Base-by-base conservation (phyloP, 2,329 filamentous ascomycete genomes). In the Phialemoniopsis sp. region DNA sequence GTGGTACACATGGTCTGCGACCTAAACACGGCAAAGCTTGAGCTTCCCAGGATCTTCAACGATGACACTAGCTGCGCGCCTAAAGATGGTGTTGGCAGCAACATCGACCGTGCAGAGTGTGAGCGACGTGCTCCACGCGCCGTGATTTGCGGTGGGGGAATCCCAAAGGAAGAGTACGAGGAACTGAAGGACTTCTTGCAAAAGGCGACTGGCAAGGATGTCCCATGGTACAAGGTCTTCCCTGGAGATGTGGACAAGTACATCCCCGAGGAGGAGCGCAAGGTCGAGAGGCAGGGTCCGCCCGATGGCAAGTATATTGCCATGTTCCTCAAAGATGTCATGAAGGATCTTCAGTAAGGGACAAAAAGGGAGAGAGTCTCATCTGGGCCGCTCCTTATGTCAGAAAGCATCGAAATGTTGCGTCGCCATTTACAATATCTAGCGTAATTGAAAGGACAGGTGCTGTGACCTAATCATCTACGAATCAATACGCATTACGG, bases 161-260 rank as follows among this genome's bases (percentile, higher is more conserved):
- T 37, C 16, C 35, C 35, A 16, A 17, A 31, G 14, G 35, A 19
- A 26, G 21, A 37, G 35, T 37, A 30, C 15, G 13, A 37, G 35
- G 35, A 37, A 13, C 35, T 37, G n/a, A 14, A 17, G 35, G 13
- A 19, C 14, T 13, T 17, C 4, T 26, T 37, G 15, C 13, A 31
- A 6, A 16, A 30, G 5, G 28, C 14, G 29, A 10, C 31, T 13
- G 29, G 13, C 14, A 16, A 15, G 6, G 15, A 37, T 3, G 4
- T 37, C 7, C 16, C 19, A 13, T 37, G 35, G 35, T 18, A 30
- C 29, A 37, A 29, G 35, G 30, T 37, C 14, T 15, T n/a, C 4
- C 28, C 28, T 15, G 28, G 7, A 3, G 35, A 37, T 13, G 15
- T 17, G 26, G 14, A 13, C 5, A 31, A 31, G 29, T 16, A 17